Percentiles rank a stretch among this genome's conserved stretches.
These are phyloP conservation scores for Xylariaceae sp. DNA, from an alignment of 2,329 filamentous ascomycete species.

Conservation along the genomic window DNA sequence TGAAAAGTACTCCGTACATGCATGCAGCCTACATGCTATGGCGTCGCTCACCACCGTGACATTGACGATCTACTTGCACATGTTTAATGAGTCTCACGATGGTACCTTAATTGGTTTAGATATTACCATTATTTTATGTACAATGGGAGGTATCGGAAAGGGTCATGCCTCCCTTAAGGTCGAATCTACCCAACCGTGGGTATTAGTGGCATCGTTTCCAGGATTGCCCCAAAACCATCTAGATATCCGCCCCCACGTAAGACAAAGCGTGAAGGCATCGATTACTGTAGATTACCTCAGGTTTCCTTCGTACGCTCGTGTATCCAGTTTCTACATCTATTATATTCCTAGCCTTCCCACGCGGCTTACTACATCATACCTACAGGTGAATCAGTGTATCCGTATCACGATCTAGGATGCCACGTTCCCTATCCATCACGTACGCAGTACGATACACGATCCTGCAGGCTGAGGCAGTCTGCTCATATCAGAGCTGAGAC, in stretches of 20 bases:
- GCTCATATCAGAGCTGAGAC: constrained; percentile 9
- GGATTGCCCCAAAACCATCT: constrained; percentile 14
- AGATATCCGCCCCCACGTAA: constrained; percentile 10
- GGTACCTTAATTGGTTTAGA: neutral
- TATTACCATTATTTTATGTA: neutral
- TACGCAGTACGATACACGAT: neutral
- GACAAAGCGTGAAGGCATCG: neutral
- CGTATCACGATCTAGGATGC: constrained; percentile 3
- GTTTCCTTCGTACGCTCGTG: neutral
- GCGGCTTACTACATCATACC: neutral
- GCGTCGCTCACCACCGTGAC: neutral
- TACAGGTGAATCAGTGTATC: neutral
- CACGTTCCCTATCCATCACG: constrained; percentile 8
- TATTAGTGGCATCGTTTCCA: neutral
- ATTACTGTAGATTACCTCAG: neutral
- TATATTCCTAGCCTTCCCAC: constrained; percentile 5
- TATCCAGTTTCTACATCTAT: neutral
- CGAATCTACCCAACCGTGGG: neutral
- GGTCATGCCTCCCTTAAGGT: neutral
- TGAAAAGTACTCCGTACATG: too few species aligned
- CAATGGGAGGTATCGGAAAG: neutral
- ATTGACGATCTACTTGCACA: neutral
- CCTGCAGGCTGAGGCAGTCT: neutral
- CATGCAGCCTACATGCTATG: neutral
- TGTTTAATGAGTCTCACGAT: neutral